Evolutionary conservation across 805 yeast genomes (phyloP), one percentile per base, ranked within the genome.

Genomic region (Yamadazyma sp.): DNA sequence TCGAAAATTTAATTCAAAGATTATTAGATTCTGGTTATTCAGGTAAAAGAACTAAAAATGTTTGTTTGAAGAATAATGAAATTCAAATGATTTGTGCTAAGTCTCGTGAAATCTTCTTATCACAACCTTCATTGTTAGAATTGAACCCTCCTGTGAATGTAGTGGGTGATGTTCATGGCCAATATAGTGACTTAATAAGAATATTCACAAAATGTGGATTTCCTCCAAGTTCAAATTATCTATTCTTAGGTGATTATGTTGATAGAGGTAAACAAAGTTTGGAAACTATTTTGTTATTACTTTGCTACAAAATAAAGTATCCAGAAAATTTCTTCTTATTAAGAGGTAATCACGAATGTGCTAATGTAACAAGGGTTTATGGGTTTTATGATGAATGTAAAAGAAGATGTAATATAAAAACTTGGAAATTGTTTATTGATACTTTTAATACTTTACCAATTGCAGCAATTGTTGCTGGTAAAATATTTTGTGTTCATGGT

Each of bases 311-410:
- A 59, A 89, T 93, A 60, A 91, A 91, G 59, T 91, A 88, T 53
- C 98, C 98, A 0, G 97, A 93, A 53, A 91, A 91, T 62, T 89
- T 93, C 60, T 93, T 91, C 59, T 62, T 93, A 40, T 69, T 93
- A 27, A 70, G 98, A 48, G 98, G 98, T 14, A 93, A 93, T 61
- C 98, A 93, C 63, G 98, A 93, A 65, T 86, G 96, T 61, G 97
- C 98, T 14, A 87, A 86, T 53, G 95, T 93, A 38, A 91, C 98
- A 1, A 77, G 96, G 45, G 96, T 93, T 21, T 93, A 93, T 60
- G 98, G 98, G 2, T 93, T 93, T 55, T 93, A 88, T 57, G 98
- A 93, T 62, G 98, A 93, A 64, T 93, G 98, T 69, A 93, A 93
- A 58, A 77, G 98, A 52, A 73, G 98, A 42, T 79, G 95, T 51